Evolutionary conservation across 495 filamentous ascomycete genomes (phyloP).

Genomic region (Hypoxylon crocopeplum): DNA sequence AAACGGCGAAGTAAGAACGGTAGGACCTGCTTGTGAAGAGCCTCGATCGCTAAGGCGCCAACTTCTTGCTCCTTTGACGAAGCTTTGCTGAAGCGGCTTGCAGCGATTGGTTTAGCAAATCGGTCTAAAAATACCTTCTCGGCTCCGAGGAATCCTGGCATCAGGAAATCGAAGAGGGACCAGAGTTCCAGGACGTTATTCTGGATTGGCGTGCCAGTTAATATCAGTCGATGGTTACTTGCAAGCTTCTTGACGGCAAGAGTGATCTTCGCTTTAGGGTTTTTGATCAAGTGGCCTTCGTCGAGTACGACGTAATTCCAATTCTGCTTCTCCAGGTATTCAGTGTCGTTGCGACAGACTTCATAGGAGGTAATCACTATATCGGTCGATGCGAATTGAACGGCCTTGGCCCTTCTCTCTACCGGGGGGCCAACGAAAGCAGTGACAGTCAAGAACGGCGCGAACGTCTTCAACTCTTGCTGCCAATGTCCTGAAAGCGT

Average conservation of each 20-base stretch:
- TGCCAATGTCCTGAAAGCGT: conserved; percentile 99
- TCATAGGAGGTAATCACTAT: conserved; percentile 98
- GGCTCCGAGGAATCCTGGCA: conserved; percentile 98
- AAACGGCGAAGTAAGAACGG: conserved; percentile 95
- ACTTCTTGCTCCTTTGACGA: conserved; percentile 99
- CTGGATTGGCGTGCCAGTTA: conserved; percentile 97
- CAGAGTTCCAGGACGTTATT: conserved; percentile 98
- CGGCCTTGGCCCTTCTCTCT: conserved; percentile 73
- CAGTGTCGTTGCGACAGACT: conserved; percentile 91
- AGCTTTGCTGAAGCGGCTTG: conserved; percentile 91
- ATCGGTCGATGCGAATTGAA: conserved; percentile 75
- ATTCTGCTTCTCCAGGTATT: conserved; percentile 78
- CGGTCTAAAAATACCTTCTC: conserved; percentile 98
- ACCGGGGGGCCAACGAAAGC: conserved; percentile 89
- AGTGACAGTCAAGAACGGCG: conserved; percentile 87
- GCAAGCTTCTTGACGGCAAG: conserved; percentile 84
- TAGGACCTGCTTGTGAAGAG: conserved; percentile 95
- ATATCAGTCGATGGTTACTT: conserved; percentile 93
- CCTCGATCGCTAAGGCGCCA: conserved; percentile 93
- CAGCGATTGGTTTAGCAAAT: conserved; percentile 96
- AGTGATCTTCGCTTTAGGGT: conserved; percentile 92
- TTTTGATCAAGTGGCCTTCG: conserved; percentile 98
- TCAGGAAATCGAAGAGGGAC: conserved; percentile 98
- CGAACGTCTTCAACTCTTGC: conserved; percentile 93
- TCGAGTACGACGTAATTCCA: conserved; percentile 99